Evolutionary conservation across 2,329 filamentous ascomycete species (phyloP).

Genomic region (Trichoderma sp.): DNA sequence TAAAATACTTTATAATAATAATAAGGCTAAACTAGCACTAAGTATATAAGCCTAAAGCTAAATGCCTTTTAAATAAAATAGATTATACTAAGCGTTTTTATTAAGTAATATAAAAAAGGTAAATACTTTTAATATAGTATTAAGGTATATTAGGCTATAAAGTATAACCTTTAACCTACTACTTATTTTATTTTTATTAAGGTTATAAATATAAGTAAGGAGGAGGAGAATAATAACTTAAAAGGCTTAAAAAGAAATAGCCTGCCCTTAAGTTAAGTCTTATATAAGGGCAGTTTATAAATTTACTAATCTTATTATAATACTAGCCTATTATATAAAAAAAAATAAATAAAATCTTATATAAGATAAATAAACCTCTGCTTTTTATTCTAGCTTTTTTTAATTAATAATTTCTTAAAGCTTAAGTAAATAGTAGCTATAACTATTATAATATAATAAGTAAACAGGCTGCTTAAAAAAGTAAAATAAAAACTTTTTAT

Average conservation of each 20-base stretch:
- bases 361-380: background rate
- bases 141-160: background rate
- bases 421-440: background rate
- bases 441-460: background rate
- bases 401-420: background rate
- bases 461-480: background rate
- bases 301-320: background rate
- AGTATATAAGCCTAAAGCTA: background rate
- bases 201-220: background rate
- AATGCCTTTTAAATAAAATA: background rate
- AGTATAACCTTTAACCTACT: background rate
- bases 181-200: background rate
- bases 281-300: background rate
- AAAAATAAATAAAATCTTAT: background rate
- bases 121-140: background rate
- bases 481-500: background rate
- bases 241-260: background rate
- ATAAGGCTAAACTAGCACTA: background rate
- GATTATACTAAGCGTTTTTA: background rate
- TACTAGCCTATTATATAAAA: background rate
- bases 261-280: background rate
- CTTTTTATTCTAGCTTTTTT: background rate
- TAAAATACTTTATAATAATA: background rate
- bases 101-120: background rate
- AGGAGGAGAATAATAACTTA: background rate